Evolutionary conservation across 805 yeast species (phyloP), one percentile per base, ranked within the genome.

Genomic region (Schizosaccharomyces osmophilus): DNA sequence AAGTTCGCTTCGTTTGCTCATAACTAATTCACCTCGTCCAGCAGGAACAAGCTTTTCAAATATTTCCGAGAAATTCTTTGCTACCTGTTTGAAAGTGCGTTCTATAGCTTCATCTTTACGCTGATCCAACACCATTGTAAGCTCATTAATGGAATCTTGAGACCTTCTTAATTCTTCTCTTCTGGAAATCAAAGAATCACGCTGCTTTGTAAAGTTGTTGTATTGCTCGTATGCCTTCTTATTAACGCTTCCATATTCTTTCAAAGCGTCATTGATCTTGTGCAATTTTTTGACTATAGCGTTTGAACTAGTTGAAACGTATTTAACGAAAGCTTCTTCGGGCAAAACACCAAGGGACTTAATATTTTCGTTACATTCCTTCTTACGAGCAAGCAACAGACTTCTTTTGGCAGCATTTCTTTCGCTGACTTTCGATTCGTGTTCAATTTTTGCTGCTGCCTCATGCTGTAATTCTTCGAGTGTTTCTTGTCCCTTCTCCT

Each of bases 181-280:
- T 66, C 97, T 80, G 29, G 72, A 74, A 0, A 77, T 77, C 63
- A 90, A 73, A 4, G 82, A 84, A 59, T 80, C 83, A 61, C 84
- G 77, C 70, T 89, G 93, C 63, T 78, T 80, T 22, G 84, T 79
- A 69, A 87, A 88, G 51, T 80, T 81, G 60, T 77, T 73, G 68
- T 78, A 86, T 68, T 89, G 95, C 66, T 89, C 97, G 65, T 85
- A 74, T 0, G 97, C 96, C 68, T 87, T 86, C 69, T 84, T 85
- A 72, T 90, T 90, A 60, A 93, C 85, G 69, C 87, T 94, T 29
- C 80, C 78, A 69, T 79, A 83, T 65, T 79, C 76, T 55, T 80
- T 78, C 48, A 90, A 73, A 36, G 78, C 79, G 43, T 78, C 79
- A 54, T 82, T 80, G 5, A 80, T 78, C 32, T 71, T 71, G 61